phyloP scores from a whole-genome alignment of 2,329 filamentous ascomycete genomes.

The Venturia aucupariae region DNA sequence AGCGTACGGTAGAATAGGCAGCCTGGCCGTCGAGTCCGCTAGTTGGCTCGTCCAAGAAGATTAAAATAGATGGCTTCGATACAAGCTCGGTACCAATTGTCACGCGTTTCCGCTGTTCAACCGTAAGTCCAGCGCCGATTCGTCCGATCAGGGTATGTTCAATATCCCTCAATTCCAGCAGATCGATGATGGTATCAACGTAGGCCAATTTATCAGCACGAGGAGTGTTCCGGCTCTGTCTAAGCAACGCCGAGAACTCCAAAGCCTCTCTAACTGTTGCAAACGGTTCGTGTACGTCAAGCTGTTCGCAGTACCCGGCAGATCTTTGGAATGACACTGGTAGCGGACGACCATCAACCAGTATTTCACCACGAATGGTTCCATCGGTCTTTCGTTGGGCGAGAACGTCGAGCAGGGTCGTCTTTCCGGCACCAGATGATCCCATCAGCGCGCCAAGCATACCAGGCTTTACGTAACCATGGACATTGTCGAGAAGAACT shows the following conservation, averaged over 20 bases:
- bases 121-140: constrained; percentile 43
- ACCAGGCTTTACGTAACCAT: constrained; percentile 68
- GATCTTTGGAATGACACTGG: constrained; percentile 38
- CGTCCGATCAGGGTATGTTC: constrained; percentile 56
- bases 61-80: constrained; percentile 49
- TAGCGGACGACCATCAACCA: constrained; percentile 34
- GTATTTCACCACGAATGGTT: constrained; percentile 35
- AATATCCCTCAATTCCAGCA: constrained; percentile 59
- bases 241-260: constrained; percentile 55
- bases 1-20: constrained; percentile 54
- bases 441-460: constrained; percentile 75
- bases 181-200: constrained; percentile 51
- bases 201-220: constrained; percentile 57
- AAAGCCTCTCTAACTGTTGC: constrained; percentile 59
- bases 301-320: constrained; percentile 51
- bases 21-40: constrained; percentile 60
- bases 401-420: constrained; percentile 30
- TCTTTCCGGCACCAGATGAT: constrained; percentile 51
- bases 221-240: constrained; percentile 50
- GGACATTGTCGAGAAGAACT: constrained; percentile 48
- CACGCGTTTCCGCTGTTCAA: constrained; percentile 44
- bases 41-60: constrained; percentile 56
- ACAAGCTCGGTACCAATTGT: constrained; percentile 50
- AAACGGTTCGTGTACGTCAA: constrained; percentile 58
- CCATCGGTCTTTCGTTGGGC: constrained; percentile 38